Evolutionary conservation across 2,329 filamentous ascomycete genomes (phyloP), one percentile per base, ranked within the genome.

Genomic region (Clonostachys solani): DNA sequence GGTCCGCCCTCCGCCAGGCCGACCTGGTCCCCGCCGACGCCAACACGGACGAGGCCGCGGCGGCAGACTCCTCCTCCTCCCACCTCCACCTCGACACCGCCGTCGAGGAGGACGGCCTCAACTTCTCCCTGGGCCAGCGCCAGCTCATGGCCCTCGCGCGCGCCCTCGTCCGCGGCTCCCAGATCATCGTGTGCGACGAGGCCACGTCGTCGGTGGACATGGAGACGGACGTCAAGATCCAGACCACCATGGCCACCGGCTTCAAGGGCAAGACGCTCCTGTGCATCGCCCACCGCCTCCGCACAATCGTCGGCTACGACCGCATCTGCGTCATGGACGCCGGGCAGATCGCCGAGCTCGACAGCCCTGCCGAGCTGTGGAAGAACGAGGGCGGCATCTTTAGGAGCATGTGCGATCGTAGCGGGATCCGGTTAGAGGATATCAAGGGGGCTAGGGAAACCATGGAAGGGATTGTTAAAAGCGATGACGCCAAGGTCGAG

Each of bases 161-260:
- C 1, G 94, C 94, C 0, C 80, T 99, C 3, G 92, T 97, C 5
- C 84, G 92, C 36, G 83, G 86, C 40, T 87, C 86, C 1, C 89
- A 87, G 56, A 96, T 97, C 67, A 96, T 97, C 57, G 86, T 99
- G 44, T 96, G 92, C 66, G 94, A 99, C 71, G 94, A 99, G 67
- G 94, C 94, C 1, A 99, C 94, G 0, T 90, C 86, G 2, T 88
- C 83, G 0, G 92, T 97, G 8, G 92, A 97, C 65, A 94, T 96
- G 75, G 92, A 96, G 62, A 97, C 92, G 4, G 94, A 99, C 62
- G 86, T 90, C 67, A 95, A 94, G 77, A 96, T 97, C 62, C 92
- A 97, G 67, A 74, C 75, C 47, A 95, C 92, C 5, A 96, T 97
- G 66, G 86, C 89, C 1, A 77, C 80, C 2, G 92, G 85, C 0